Evolutionary conservation across 768 basidiomycete genomes (phyloP), one percentile per base, ranked within the genome.

Genomic region (Lactarius hengduanensis): DNA sequence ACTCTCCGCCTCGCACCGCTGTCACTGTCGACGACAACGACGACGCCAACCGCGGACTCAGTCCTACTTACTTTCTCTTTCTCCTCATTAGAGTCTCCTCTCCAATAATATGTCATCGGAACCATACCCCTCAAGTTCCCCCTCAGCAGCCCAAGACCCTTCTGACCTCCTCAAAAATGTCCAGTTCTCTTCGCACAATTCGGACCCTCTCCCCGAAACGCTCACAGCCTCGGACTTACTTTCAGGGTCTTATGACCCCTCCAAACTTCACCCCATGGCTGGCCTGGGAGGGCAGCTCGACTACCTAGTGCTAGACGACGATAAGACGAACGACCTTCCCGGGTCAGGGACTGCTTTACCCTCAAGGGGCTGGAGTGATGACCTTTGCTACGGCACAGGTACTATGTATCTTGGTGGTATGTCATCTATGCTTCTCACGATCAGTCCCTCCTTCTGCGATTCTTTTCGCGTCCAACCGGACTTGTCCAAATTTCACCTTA

Each of bases 381-480:
- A 99, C 81, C 80, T 99, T 67, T 98, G 95, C 85, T 98, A 98
- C 80, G 97, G 97, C 74, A 98, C 96, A 73, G 97, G 97, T 70
- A 96, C 96, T 71, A 97, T 95, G 81, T 99, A 99, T 87, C 88
- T 99, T 64, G 85, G 91, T 77, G 96, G 96, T 98, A 76, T 76
- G 93, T 88, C 70, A 71, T 70, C 50, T 28, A 59, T 66, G 58
- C 65, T 67, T 65, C 70, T 71, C 55, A 64, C 67, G 65, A 69
- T 70, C 70, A 69, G 34, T 69, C 60, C 67, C 64, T 77, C 82
- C 61, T 57, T 65, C 58, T 36, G 32, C 61, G 61, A 65, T 69
- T 66, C 68, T 59, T 69, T 45, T 81, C 83, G 84, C 84, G 82
- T 84, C 86, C 82, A 84, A 81, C 80, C 84, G 82, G 80, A 81